phyloP scores from a whole-genome alignment of 2,329 filamentous ascomycete genomes.

The Colletotrichum neosansevieriae region DNA sequence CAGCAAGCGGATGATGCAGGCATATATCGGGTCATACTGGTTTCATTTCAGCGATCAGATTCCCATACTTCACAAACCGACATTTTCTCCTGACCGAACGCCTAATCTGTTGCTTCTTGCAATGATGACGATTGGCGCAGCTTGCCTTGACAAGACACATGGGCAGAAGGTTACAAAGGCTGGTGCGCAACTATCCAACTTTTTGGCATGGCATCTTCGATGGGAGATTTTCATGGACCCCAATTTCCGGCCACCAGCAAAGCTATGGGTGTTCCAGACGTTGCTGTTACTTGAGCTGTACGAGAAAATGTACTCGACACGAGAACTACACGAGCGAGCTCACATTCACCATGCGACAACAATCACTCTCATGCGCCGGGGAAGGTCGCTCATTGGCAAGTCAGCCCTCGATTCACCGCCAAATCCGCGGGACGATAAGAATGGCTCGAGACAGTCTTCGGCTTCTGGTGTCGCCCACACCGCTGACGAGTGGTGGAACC shows the following conservation, averaged over 20 bases:
- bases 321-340: constrained; percentile 90
- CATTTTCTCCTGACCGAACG: constrained; percentile 88
- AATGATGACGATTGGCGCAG: constrained; percentile 93
- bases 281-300: constrained; percentile 90
- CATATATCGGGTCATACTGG: constrained; percentile 95
- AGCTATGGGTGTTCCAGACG: constrained; percentile 96
- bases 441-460: constrained; percentile 70
- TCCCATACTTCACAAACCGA: constrained; percentile 94
- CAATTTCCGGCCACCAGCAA: constrained; percentile 91
- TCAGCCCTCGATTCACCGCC: constrained; percentile 88
- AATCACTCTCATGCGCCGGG: constrained; percentile 93
- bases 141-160: constrained; percentile 87
- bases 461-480: constrained; percentile 74
- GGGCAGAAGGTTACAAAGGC: constrained; percentile 78
- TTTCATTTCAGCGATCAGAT: constrained; percentile 93
- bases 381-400: constrained; percentile 89
- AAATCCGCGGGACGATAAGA: constrained; percentile 73
- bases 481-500: constrained; percentile 92
- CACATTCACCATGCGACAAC: constrained; percentile 98
- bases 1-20: constrained; percentile 94
- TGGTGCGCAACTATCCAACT: constrained; percentile 87
- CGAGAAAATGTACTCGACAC: constrained; percentile 97
- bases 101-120: constrained; percentile 86
- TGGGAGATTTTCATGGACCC: constrained; percentile 96
- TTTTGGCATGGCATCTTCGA: constrained; percentile 91